Evolutionary conservation across 1,284 basidiomycete genomes (phyloP).

Genomic region (Neonothopanus nambi): DNA sequence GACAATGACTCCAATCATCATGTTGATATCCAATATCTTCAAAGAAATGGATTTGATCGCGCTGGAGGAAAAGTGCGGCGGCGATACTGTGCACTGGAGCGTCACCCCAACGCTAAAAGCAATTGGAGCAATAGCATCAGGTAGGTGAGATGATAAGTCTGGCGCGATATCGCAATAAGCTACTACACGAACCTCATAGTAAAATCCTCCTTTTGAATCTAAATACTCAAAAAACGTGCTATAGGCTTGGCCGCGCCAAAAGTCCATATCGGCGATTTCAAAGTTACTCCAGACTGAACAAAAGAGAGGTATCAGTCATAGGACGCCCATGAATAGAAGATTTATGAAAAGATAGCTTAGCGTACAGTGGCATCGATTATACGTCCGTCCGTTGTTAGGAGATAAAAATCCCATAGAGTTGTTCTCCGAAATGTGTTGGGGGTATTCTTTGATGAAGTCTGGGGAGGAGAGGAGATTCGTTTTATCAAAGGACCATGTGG

Average conservation of each 20-base stretch:
- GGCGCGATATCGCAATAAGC: no score
- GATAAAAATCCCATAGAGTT: conserved; percentile 69
- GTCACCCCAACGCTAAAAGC: conserved; percentile 62
- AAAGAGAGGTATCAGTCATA: background rate
- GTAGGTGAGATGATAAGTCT: background rate
- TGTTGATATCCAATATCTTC: conserved; percentile 51
- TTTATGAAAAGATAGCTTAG: background rate
- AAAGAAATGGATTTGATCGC: conserved; percentile 68
- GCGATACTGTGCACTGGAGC: conserved; percentile 76
- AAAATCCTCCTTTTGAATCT: no score
- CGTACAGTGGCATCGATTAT: conserved; percentile 74
- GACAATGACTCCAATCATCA: conserved; percentile 56
- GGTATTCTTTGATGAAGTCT: conserved; percentile 64
- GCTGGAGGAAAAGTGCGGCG: conserved; percentile 60
- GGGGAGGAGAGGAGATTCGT: conserved; percentile 1
- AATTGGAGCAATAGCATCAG: background rate
- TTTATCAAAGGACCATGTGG: background rate
- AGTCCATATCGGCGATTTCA: no score
- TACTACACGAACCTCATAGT: conserved; percentile 56
- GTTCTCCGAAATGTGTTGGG: conserved; percentile 47
- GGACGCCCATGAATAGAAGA: background rate
- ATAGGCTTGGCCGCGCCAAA: no score
- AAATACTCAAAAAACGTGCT: no score
- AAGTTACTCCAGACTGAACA: no score
- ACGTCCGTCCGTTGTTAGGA: conserved; percentile 59